phyloP scores from a whole-genome alignment of 2,329 filamentous ascomycete genomes.

The Aspergillus amoenus region DNA sequence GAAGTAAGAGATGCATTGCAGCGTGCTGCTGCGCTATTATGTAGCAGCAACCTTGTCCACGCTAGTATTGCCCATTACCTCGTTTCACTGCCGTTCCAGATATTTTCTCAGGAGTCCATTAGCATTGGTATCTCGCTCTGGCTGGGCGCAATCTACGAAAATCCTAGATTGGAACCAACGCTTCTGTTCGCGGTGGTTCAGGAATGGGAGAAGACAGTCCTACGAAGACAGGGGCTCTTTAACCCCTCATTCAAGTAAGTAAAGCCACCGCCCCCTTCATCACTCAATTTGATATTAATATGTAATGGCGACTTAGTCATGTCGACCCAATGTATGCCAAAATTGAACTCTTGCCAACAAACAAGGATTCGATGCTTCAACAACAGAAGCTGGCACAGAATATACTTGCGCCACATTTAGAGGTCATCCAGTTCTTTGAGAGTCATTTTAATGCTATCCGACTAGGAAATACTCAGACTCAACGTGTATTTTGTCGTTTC shows the following conservation, averaged over 20 bases:
- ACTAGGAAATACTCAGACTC: slow-evolving; percentile 78
- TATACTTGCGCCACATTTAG: slow-evolving; percentile 80
- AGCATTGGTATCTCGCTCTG: slow-evolving; percentile 94
- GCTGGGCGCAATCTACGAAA: slow-evolving; percentile 96
- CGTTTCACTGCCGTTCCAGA: slow-evolving; percentile 85
- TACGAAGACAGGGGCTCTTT: slow-evolving; percentile 78
- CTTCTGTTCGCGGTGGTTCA: slow-evolving; percentile 84
- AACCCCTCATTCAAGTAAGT: slow-evolving; percentile 65
- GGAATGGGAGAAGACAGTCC: slow-evolving; percentile 84
- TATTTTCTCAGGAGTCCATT: slow-evolving; percentile 94
- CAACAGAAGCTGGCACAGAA: slow-evolving; percentile 78
- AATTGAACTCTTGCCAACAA: slow-evolving; percentile 89
- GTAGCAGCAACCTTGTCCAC: slow-evolving; percentile 71
- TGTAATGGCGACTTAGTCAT: slow-evolving; percentile 50
- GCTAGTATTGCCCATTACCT: slow-evolving; percentile 80
- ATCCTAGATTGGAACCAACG: slow-evolving; percentile 80
- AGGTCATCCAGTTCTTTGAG: slow-evolving; percentile 81
- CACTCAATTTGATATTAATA: slow-evolving; percentile 1
- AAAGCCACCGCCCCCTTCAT: background rate
- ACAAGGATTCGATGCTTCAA: slow-evolving; percentile 71
- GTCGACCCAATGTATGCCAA: slow-evolving; percentile 86
- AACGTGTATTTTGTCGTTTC: slow-evolving; percentile 77
- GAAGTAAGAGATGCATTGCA: slow-evolving; percentile 81
- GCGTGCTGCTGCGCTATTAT: slow-evolving; percentile 81
- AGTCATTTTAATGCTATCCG: slow-evolving; percentile 94